Evolutionary conservation across 306 rosid species (phyloP).

Genomic region (Bauhinia variegata): DNA sequence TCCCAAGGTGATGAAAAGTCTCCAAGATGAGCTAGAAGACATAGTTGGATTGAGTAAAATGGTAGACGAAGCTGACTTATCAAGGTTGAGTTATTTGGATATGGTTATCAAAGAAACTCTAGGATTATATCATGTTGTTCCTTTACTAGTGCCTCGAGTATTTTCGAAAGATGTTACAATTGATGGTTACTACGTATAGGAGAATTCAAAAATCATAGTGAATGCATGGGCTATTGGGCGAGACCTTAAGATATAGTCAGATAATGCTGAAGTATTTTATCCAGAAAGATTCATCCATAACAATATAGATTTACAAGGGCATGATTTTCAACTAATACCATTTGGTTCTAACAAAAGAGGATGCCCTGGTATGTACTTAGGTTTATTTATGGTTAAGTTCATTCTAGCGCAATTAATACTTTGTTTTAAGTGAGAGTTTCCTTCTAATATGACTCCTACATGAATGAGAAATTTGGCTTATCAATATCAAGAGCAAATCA

Average conservation of each 20-base stretch:
- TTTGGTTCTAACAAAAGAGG: conserved; percentile 47
- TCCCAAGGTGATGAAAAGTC: conserved; percentile 36
- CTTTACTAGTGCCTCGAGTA: conserved; percentile 30
- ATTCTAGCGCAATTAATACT: conserved; percentile 41
- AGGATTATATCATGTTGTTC: conserved; percentile 31
- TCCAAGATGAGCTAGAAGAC: conserved; percentile 37
- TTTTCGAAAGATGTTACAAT: conserved; percentile 16
- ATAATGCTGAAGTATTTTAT: conserved; percentile 25
- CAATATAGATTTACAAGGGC: conserved; percentile 28
- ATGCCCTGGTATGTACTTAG: conserved; percentile 42
- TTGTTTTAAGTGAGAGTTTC: conserved; percentile 51
- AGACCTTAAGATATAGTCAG: conserved; percentile 38
- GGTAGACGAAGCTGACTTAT: conserved; percentile 40
- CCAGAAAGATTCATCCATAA: conserved; percentile 34
- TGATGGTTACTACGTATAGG: conserved; percentile 33
- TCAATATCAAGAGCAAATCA: too few species aligned
- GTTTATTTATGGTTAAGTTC: conserved; percentile 7
- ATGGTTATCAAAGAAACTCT: conserved; percentile 46
- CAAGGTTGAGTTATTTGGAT: conserved; percentile 29
- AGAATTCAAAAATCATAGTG: conserved; percentile 29
- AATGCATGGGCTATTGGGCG: conserved; percentile 40
- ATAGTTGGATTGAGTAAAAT: conserved; percentile 32
- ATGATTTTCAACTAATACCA: conserved; percentile 29
- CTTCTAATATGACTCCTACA: neutral
- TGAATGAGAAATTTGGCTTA: conserved; percentile 41